Base-by-base conservation (phyloP, 306 rosid genomes). In the Cucumis melo region DNA sequence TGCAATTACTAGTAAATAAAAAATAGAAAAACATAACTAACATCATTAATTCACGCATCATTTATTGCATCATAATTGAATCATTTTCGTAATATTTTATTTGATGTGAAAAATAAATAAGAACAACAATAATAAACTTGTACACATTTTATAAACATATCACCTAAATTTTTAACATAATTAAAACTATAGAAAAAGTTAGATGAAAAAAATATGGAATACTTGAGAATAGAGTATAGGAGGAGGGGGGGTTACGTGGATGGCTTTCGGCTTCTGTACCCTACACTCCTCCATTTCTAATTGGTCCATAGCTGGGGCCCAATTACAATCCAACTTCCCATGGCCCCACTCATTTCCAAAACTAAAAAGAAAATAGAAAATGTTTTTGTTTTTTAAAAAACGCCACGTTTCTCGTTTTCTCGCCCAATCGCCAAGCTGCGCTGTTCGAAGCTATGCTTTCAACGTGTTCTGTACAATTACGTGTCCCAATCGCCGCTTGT, bases 401-500 rank as follows among this genome's bases (percentile, higher is more conserved):
- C 19, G 78, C 67, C 78, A 75, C 78, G 78, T 75, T 58, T 60
- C 3, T 16, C 10, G 27, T 24, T 11, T 20, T 27, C 4, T 27
- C 68, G 50, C n/a, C 79, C 73, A 76, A 61, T 60, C 19, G n/a
- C 29, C 29, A 2, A 67, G 32, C 41, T 76, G 72, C 19, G 79
- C 73, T 61, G 79, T 76, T 21, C 29, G 72, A 62, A 62, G 27
- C 56, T 27, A 1, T 23, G 57, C n/a, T 7, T 21, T 16, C 79
- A 61, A 76, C 73, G 79, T 76, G 71, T 46, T 46, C 71, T 19
- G 19, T 13, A 14, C 48, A 44, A 23, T 7, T 61, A 76, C 79
- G 73, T 76, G 79, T 76, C 79, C 66, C 79, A 29, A 42, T 59
- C 46, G 24, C 20, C 8, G 59, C 76, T 20, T 58, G n/a, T 48